Evolutionary conservation across 2,329 filamentous ascomycete species (phyloP).

Genomic region (Truncatella angustata): DNA sequence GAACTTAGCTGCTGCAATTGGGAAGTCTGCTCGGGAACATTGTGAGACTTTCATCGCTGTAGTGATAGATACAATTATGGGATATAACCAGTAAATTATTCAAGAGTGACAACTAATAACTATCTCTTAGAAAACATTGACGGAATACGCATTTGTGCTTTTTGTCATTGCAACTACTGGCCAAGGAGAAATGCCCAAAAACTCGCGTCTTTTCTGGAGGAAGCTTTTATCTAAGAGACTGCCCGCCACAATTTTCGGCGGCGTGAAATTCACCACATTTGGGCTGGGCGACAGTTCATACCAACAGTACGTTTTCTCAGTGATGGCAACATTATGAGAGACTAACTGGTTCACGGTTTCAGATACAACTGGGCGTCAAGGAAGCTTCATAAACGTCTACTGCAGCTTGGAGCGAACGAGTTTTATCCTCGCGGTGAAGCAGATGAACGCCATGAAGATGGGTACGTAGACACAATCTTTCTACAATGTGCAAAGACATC

Average conservation of each 20-base stretch:
- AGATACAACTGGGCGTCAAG: slow-evolving; percentile 92
- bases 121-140: slow-evolving; percentile 45
- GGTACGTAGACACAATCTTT: slow-evolving; percentile 48
- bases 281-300: slow-evolving; percentile 95
- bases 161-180: slow-evolving; percentile 91
- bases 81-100: too few relatives aligned
- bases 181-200: slow-evolving; percentile 88
- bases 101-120: not conserved
- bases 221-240: slow-evolving; percentile 78
- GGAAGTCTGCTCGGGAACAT: too few relatives aligned
- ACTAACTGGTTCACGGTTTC: not conserved
- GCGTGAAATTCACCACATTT: slow-evolving; percentile 78
- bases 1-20: too few relatives aligned
- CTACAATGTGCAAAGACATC: not conserved
- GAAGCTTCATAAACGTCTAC: slow-evolving; percentile 80
- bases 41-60: too few relatives aligned
- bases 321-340: not conserved
- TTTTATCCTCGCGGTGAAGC: slow-evolving; percentile 80
- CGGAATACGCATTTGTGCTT: slow-evolving; percentile 60
- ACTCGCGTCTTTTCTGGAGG: slow-evolving; percentile 81
- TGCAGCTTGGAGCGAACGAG: slow-evolving; percentile 77
- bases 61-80: too few relatives aligned
- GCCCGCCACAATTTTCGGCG: slow-evolving; percentile 64
- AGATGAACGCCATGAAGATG: slow-evolving; percentile 91
- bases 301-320: slow-evolving; percentile 63